Evolutionary conservation across 108 stramenopile genomes (phyloP), one percentile per base, ranked within the genome.

Genomic region (Cyclotella kingstonii): DNA sequence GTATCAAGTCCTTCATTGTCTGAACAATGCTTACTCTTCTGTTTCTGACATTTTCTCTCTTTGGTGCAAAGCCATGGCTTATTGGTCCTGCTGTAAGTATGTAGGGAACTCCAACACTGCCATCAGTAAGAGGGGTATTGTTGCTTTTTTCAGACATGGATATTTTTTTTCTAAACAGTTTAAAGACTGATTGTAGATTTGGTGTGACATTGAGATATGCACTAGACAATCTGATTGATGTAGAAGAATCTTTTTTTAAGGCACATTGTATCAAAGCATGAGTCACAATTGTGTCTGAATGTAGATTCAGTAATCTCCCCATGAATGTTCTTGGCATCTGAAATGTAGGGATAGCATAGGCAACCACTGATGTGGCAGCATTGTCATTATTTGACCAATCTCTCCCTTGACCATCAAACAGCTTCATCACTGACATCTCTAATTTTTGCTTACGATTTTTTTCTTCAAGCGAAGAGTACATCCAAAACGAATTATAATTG

Each of bases 61-160:
- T 89, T 15, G 88, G 86, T 42, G 77, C 76, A 73, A 93, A 93
- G 1, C 91, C 91, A 52, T 93, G 91, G 19, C 85, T 86, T 15
- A 62, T 43, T 21, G 42, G 55, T 18, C 91, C 91, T 4, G 91
- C 88, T 2, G 88, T 93, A 53, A 93, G 46, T 8, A 93, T 60
- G 27, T 78, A 67, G 26, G 71, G 30, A 41, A 42, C 42, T 10
- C 72, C 63, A 48, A 23, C 49, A 21, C 18, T 48, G 27, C 17
- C 26, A n/a, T 25, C 0, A 6, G 10, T 1, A 17, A n/a, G 1
- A 9, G 25, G 2, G 18, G 0, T 30, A 33, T 60, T 21, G 1
- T 33, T 21, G 22, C 9, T 21, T 2, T 28, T 33, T 18, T 41
- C 30, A 1, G 17, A 15, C 5, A 34, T 61, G 2, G 39, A 30